Evolutionary conservation across 805 yeast genomes (phyloP), one percentile per base, ranked within the genome.

Genomic region (Teunomyces atbi): DNA sequence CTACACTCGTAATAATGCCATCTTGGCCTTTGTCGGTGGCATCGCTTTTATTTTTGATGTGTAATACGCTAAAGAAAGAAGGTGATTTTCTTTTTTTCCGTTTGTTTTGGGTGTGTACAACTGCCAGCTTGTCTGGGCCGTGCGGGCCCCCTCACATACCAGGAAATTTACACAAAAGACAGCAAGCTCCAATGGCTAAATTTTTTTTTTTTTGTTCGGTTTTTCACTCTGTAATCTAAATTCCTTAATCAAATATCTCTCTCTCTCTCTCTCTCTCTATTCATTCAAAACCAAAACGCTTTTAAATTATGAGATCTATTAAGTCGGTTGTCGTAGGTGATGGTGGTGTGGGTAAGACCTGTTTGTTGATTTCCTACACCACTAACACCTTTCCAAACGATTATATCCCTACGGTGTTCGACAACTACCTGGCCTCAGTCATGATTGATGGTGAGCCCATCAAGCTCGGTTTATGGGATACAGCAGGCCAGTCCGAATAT

Each of bases 271-370:
- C 5, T 11, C 33, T n/a, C n/a, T n/a, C n/a, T 13, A 30, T 30
- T 30, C 37, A 33, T 26, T 6, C 21, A 6, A 20, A n/a, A n/a
- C 39, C 27, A 36, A 35, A 36, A n/a, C n/a, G 21, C n/a, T 20
- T 20, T n/a, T 23, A 30, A 18, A 16, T 20, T 29, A 86, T 88
- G 95, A 84, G 89, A 74, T 82, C 89, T 52, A 85, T 90, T 59
- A 90, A 90, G 65, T 89, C 96, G 58, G 97, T 90, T 34, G 95
- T 90, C 44, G 91, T 90, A 34, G 97, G 97, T 54, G 97, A 90
- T 62, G 97, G 92, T 68, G 96, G 96, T 45, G 97, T 90, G 38
- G 97, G 97, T 68, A 90, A 89, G 64, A 90, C 96, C 3, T 89
- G 96, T 61, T 74, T 89, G 47, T 77, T 90, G 51, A 89, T 90